These are phyloP conservation scores for Colletotrichum tropicale DNA, from an alignment of 2,329 filamentous ascomycete genomes.

Conservation along the genomic window DNA sequence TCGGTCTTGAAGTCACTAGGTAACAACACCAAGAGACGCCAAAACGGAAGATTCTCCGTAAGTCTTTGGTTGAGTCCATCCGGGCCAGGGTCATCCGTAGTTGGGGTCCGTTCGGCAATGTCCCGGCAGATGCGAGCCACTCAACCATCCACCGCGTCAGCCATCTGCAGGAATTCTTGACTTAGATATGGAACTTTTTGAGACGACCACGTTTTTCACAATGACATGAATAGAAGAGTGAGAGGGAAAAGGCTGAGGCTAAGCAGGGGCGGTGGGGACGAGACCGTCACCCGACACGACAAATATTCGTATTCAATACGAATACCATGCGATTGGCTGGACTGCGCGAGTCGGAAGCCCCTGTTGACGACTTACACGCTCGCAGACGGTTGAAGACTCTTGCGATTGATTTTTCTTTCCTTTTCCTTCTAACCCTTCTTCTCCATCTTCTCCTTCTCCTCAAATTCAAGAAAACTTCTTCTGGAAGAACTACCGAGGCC, in stretches of 20 bases:
- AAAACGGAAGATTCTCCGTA: neutral
- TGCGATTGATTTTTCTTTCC: neutral
- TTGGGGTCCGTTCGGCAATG: neutral
- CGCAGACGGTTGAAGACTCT: neutral
- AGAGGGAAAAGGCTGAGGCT: neutral
- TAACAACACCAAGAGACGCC: neutral
- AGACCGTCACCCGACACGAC: neutral
- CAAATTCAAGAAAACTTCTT: neutral
- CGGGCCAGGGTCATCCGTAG: neutral
- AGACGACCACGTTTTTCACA: neutral
- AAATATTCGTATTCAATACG: neutral
- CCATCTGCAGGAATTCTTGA: neutral
- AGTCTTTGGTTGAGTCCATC: neutral
- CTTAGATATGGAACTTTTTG: neutral
- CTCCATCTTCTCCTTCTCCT: neutral
- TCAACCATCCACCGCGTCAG: neutral
- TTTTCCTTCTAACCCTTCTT: neutral
- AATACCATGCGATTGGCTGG: neutral
- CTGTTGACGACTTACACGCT: slow-evolving; percentile 6
- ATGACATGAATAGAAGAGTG: neutral
- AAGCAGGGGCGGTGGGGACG: neutral
- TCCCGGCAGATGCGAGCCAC: neutral
- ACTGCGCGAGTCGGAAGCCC: neutral
- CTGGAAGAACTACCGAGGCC: neutral
- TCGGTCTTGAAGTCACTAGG: neutral